phyloP scores from a whole-genome alignment of 495 filamentous ascomycete genomes.

The Rostrohypoxylon terebratum region DNA sequence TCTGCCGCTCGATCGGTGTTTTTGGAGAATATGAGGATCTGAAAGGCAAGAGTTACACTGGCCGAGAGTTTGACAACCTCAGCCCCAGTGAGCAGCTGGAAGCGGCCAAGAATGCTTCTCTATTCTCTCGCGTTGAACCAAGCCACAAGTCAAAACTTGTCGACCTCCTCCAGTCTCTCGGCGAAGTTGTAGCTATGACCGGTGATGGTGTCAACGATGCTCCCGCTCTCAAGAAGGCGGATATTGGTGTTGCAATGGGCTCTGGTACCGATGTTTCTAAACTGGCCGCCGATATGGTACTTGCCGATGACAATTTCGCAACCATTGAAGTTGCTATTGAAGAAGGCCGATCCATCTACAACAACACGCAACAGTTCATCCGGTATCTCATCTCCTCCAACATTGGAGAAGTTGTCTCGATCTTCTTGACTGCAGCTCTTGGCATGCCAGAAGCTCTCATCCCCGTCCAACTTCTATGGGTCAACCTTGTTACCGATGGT shows the following conservation, averaged over 20 bases:
- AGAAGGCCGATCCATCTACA: conserved; percentile 98
- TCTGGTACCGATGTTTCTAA: conserved; percentile 98
- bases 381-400: conserved; percentile 99
- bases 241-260: conserved; percentile 99
- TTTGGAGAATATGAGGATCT: conserved; percentile 87
- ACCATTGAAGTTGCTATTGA: conserved; percentile 97
- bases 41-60: conserved; percentile 92
- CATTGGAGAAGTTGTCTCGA: conserved; percentile 99
- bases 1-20: conserved; percentile 96
- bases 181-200: conserved; percentile 99
- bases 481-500: conserved; percentile 98
- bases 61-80: conserved; percentile 91
- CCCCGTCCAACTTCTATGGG: conserved; percentile 98
- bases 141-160: conserved; percentile 95
- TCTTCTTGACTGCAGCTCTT: conserved; percentile 95
- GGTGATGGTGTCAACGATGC: conserved; percentile 99
- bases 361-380: conserved; percentile 99
- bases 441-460: conserved; percentile 99
- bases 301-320: conserved; percentile 98
- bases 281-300: conserved; percentile 97
- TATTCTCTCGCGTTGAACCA: conserved; percentile 98
- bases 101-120: conserved; percentile 84
- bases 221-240: conserved; percentile 96
- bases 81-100: conserved; percentile 80
- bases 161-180: conserved; percentile 91